Evolutionary conservation across 805 yeast species (phyloP).

Genomic region (Starmera pachycereana): DNA sequence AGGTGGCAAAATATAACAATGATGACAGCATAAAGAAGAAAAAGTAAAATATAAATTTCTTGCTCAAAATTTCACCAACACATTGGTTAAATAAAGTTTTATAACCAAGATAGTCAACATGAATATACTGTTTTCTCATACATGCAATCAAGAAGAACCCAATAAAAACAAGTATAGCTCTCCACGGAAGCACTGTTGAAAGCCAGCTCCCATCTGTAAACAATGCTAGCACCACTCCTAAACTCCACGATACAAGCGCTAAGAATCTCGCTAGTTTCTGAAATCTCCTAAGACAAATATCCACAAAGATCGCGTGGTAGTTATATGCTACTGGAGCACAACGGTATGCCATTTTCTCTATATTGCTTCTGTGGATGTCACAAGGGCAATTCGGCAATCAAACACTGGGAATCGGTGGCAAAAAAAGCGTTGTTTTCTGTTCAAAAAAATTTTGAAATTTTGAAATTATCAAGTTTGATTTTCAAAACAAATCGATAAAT

Average conservation of each 20-base stretch:
- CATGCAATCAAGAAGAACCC: conserved; percentile 25
- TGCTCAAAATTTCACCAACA: conserved; percentile 15
- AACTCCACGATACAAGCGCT: conserved; percentile 18
- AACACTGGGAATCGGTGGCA: too few relatives aligned
- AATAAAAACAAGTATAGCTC: conserved; percentile 18
- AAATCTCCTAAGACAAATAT: conserved; percentile 29
- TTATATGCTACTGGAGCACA: conserved; percentile 14
- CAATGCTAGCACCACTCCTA: conserved; percentile 16
- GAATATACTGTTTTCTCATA: conserved; percentile 29
- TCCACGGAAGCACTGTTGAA: conserved; percentile 19
- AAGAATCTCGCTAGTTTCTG: conserved; percentile 28
- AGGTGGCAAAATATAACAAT: conserved; percentile 14
- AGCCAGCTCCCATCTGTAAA: conserved; percentile 16
- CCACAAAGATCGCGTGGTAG: conserved; percentile 29
- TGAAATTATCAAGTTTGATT: too few relatives aligned
- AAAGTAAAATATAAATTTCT: conserved; percentile 15
- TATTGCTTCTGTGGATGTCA: too few relatives aligned
- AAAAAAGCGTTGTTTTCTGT: too few relatives aligned
- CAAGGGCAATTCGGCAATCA: too few relatives aligned
- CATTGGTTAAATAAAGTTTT: conserved; percentile 19
- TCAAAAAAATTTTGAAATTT: too few relatives aligned
- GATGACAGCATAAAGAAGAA: conserved; percentile 15
- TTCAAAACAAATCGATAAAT: too few relatives aligned
- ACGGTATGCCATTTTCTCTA: too few relatives aligned
- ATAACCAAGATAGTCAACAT: conserved; percentile 26